Percentiles rank a stretch among this genome's conserved stretches.
phyloP scores from a whole-genome alignment of 257 asterid species.

The Plantago major region DNA sequence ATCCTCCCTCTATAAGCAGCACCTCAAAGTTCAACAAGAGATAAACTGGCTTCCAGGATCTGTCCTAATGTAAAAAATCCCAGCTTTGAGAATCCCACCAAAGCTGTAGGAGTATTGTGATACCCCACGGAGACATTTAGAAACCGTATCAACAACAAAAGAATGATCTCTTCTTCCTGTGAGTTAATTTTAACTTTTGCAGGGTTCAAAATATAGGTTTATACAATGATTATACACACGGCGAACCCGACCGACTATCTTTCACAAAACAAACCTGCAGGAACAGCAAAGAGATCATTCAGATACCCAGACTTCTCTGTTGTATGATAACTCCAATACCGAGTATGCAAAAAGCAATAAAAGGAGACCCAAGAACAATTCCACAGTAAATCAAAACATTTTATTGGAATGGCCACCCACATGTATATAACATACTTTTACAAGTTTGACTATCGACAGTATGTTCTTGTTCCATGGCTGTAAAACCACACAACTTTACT shows the following conservation, averaged over 20 bases:
- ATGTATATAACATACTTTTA: slow-evolving; percentile 28
- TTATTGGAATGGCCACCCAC: slow-evolving; percentile 19
- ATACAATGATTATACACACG: slow-evolving; percentile 52
- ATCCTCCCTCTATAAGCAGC: not conserved
- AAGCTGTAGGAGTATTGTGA: slow-evolving; percentile 24
- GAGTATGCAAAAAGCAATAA: slow-evolving; percentile 7
- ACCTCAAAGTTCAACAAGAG: slow-evolving; percentile 4
- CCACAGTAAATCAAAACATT: slow-evolving; percentile 14
- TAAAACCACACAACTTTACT: slow-evolving; percentile 27
- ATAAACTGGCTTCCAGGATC: slow-evolving; percentile 3
- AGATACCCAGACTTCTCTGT: slow-evolving; percentile 30
- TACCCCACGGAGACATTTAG: slow-evolving; percentile 8
- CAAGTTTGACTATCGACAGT: slow-evolving; percentile 10
- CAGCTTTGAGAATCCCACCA: slow-evolving; percentile 13
- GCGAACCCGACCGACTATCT: slow-evolving; percentile 46
- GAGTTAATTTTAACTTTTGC: slow-evolving; percentile 21
- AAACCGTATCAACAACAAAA: slow-evolving; percentile 7
- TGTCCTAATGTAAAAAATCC: slow-evolving; percentile 13
- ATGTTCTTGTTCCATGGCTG: slow-evolving; percentile 18
- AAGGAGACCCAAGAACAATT: not conserved
- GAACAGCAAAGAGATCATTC: slow-evolving; percentile 67
- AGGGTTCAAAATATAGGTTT: slow-evolving; percentile 28
- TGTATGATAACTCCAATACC: slow-evolving; percentile 7
- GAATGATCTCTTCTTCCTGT: slow-evolving; percentile 21
- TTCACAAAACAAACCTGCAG: slow-evolving; percentile 80